Percentiles rank a stretch among this genome's conserved stretches.
Evolutionary conservation across 495 filamentous ascomycete species (phyloP).

Genomic region (Chaetomidium leptoderma): DNA sequence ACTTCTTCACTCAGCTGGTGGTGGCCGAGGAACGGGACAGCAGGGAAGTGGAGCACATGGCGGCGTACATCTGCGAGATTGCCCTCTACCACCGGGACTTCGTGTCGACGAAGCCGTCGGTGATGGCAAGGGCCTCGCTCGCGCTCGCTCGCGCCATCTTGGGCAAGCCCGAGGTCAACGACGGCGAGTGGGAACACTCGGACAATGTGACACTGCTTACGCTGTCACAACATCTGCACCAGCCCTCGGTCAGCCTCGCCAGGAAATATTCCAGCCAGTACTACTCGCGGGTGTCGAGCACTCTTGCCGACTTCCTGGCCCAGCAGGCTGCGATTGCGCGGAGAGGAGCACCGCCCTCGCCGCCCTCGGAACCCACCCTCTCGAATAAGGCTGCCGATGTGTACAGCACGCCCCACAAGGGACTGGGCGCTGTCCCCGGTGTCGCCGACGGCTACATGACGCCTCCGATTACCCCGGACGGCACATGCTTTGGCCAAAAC

Average conservation of each 20-base stretch:
- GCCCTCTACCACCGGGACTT: constrained; percentile 95
- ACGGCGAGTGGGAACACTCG: constrained; percentile 72
- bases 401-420: constrained; percentile 83
- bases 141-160: constrained; percentile 85
- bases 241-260: constrained; percentile 78
- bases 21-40: constrained; percentile 66
- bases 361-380: constrained; percentile 56
- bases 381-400: constrained; percentile 54
- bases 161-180: constrained; percentile 66
- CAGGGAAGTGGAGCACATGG: constrained; percentile 88
- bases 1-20: constrained; percentile 80
- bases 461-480: constrained; percentile 93
- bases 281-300: constrained; percentile 73
- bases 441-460: constrained; percentile 82
- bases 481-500: constrained; percentile 53
- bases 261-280: constrained; percentile 84
- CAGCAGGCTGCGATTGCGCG: constrained; percentile 71
- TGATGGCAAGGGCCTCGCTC: constrained; percentile 82
- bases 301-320: constrained; percentile 79
- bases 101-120: constrained; percentile 80
- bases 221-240: constrained; percentile 79
- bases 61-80: constrained; percentile 89
- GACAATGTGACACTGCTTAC: constrained; percentile 79
- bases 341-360: constrained; percentile 58
- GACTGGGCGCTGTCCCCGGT: constrained; percentile 54